Percentiles rank a stretch among this genome's conserved stretches.
Conservation (phyloP, 2,329 filamentous ascomycete species). For the Colletotrichum salicis region DNA sequence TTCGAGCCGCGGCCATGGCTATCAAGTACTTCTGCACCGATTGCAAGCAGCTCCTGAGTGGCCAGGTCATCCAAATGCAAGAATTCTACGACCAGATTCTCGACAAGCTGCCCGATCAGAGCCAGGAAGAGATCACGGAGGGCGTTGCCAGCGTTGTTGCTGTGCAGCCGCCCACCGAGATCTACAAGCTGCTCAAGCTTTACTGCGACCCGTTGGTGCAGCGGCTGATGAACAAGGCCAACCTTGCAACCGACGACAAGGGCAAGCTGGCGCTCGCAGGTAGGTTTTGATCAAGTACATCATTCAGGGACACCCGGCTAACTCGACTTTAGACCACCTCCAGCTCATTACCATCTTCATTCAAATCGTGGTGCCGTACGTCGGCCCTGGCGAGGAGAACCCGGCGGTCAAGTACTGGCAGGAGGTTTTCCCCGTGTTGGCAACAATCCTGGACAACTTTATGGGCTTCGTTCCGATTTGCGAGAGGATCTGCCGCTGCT, state of each 20-base stretch:
- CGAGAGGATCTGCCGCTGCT: conserved; percentile 93
- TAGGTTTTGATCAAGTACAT: conserved; percentile 50
- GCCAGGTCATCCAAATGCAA: conserved; percentile 87
- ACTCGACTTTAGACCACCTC: conserved; percentile 75
- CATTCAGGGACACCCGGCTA: conserved; percentile 13
- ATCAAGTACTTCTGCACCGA: conserved; percentile 98
- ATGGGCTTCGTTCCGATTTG: conserved; percentile 87
- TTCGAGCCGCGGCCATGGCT: conserved; percentile 89
- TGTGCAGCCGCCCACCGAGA: conserved; percentile 81
- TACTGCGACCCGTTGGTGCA: conserved; percentile 93
- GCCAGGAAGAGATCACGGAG: conserved; percentile 96
- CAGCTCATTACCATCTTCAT: conserved; percentile 93
- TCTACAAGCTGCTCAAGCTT: conserved; percentile 86
- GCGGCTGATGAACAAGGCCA: conserved; percentile 86
- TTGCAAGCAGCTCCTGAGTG: conserved; percentile 86
- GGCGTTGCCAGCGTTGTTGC: conserved; percentile 93
- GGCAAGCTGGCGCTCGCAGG: conserved; percentile 87
- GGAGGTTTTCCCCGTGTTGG: conserved; percentile 89
- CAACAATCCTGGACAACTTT: conserved; percentile 89
- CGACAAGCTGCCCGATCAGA: conserved; percentile 83
- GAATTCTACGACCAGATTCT: conserved; percentile 91
- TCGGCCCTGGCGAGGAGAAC: conserved; percentile 78
- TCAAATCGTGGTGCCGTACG: conserved; percentile 79
- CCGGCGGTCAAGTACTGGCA: conserved; percentile 96
- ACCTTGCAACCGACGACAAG: conserved; percentile 83